These are phyloP conservation scores for Podaxis carcinomalis DNA, from an alignment of 768 basidiomycete species.

Conservation along the genomic window DNA sequence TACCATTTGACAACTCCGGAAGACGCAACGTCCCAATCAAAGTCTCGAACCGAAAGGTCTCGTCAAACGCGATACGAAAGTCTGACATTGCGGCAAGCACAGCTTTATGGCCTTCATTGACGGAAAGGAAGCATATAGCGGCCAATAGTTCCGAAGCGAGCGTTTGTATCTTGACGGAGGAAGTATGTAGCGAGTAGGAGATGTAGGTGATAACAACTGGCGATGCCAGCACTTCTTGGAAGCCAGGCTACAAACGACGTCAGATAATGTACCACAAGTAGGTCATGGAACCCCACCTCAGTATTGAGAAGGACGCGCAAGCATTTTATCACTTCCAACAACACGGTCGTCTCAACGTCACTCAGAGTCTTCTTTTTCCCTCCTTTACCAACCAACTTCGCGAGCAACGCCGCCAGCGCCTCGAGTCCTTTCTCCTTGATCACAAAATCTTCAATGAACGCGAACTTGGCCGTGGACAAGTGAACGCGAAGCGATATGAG, in stretches of 20 bases:
- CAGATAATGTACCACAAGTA: constrained; percentile 2
- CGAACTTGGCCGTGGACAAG: constrained; percentile 74
- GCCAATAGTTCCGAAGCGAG: constrained; percentile 77
- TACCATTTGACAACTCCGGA: constrained; percentile 35
- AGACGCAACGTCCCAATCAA: constrained; percentile 61
- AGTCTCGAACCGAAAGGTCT: constrained; percentile 76
- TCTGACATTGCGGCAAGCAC: constrained; percentile 81
- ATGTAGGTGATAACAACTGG: constrained; percentile 69
- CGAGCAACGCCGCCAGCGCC: constrained; percentile 53
- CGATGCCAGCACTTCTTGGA: constrained; percentile 58
- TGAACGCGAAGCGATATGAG: constrained; percentile 82
- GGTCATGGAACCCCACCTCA: constrained; percentile 45
- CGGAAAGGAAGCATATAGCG: constrained; percentile 74
- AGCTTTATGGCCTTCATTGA: constrained; percentile 64
- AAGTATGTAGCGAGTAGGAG: constrained; percentile 61
- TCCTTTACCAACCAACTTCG: constrained; percentile 58
- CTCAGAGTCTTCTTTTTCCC: constrained; percentile 56
- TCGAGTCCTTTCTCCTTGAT: constrained; percentile 60
- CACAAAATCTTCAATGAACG: constrained; percentile 81
- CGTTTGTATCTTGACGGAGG: constrained; percentile 65
- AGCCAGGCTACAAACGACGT: constrained; percentile 52
- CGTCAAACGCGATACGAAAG: constrained; percentile 64
- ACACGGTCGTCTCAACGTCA: constrained; percentile 63
- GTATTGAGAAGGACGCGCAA: constrained; percentile 82
- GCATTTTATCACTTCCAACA: constrained; percentile 76